phyloP scores from a whole-genome alignment of 2,329 filamentous ascomycete genomes.

The Fusarium illudens region DNA sequence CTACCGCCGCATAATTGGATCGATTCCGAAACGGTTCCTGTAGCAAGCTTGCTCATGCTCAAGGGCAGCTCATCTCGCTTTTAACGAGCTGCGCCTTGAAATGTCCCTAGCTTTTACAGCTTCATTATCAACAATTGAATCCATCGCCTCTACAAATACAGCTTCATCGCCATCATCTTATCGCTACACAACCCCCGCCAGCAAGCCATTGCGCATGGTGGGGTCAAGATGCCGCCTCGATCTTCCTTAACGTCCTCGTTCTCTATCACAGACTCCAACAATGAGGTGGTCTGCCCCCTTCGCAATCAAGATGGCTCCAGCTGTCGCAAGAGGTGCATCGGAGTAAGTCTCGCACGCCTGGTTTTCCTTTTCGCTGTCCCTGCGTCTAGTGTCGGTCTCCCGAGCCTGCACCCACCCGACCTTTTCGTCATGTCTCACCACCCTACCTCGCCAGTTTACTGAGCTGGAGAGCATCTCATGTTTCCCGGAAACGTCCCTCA shows the following conservation, averaged over 20 bases:
- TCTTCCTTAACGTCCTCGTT: constrained; percentile 88
- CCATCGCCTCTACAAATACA: constrained; percentile 21
- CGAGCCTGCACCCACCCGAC: constrained; percentile 22
- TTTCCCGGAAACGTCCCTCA: constrained; percentile 24
- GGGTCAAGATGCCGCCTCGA: constrained; percentile 85
- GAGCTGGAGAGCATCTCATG: constrained; percentile 18
- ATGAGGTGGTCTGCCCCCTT: constrained; percentile 96
- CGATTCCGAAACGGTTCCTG: constrained; percentile 39
- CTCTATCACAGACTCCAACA: constrained; percentile 89
- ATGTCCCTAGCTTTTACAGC: constrained; percentile 36
- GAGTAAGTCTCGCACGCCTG: constrained; percentile 72
- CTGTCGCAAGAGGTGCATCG: constrained; percentile 97
- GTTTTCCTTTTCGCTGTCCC: constrained; percentile 14
- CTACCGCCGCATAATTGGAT: constrained; percentile 31
- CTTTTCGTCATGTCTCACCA: constrained; percentile 42
- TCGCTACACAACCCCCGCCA: constrained; percentile 37
- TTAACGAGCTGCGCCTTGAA: constrained; percentile 39
- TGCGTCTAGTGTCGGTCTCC: constrained; percentile 15
- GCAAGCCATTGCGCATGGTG: constrained; percentile 58
- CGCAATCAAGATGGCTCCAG: constrained; percentile 95
- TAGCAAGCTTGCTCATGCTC: constrained; percentile 40
- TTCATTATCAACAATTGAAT: constrained; percentile 46
- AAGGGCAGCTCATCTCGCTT: constrained; percentile 30
- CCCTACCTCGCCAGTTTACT: constrained; percentile 21
- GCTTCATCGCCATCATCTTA: constrained; percentile 29